Conservation (phyloP, 2,329 filamentous ascomycete genomes). For the Podosphaera aphanis region DNA sequence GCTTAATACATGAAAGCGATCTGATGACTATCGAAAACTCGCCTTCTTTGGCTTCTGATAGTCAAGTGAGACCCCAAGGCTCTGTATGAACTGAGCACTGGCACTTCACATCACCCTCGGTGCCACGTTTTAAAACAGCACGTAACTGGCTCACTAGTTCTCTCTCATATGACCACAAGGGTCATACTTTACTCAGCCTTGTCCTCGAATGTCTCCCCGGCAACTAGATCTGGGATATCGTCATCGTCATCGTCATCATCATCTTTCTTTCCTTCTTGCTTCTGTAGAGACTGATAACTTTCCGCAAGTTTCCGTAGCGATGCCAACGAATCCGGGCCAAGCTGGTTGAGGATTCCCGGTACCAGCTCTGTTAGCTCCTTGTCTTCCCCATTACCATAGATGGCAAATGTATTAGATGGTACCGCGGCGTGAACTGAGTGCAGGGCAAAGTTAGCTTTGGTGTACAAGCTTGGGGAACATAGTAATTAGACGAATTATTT, state of each 20-base stretch:
- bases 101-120: not conserved
- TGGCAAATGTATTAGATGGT: constrained; percentile 96
- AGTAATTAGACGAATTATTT: not conserved
- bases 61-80: not conserved
- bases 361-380: constrained; percentile 99
- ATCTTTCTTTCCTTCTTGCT: constrained; percentile 61
- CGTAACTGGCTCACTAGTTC: not conserved
- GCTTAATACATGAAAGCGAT: not conserved
- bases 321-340: constrained; percentile 90
- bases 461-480: not conserved
- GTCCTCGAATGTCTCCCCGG: constrained; percentile 93
- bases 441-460: constrained; percentile 1
- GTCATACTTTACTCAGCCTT: constrained; percentile 30
- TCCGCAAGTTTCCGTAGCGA: constrained; percentile 96
- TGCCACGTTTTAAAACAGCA: not conserved
- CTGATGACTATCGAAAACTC: not conserved
- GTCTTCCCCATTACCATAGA: constrained; percentile 96
- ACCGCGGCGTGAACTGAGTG: constrained; percentile 77
- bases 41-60: not conserved
- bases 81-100: not conserved
- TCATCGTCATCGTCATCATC: constrained; percentile 48
- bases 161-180: not conserved
- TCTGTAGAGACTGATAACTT: constrained; percentile 98
- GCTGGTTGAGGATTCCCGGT: constrained; percentile 97
- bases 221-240: constrained; percentile 91